Base-by-base conservation (phyloP, 2,329 filamentous ascomycete species). In the Zelopaecilomyces penicillatus region DNA sequence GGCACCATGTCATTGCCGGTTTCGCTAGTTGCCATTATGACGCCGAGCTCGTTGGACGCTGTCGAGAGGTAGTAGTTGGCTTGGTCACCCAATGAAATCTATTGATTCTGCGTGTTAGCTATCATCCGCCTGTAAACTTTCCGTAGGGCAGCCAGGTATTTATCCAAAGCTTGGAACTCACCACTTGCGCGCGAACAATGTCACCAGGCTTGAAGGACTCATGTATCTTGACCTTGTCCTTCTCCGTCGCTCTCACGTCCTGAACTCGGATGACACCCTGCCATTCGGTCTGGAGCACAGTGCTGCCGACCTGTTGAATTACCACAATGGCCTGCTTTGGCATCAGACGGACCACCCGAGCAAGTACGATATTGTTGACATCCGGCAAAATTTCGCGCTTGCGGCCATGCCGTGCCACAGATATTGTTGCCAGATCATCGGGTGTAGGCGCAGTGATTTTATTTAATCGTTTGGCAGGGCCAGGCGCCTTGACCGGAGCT, bases 51-150 rank as follows among this genome's bases (percentile, higher is more conserved):
- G 65, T 98, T 97, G 54, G 80, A 80, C 29, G 89, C 88, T 1
- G 93, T 98, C 28, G 83, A 86, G n/a, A 95, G 75, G 64, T 96
- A 98, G 64, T 97, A 98, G 57, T 87, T 95, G 41, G 85, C 82
- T 68, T 97, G 90, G 61, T 98, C 93, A 33, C 93, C 93, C 10
- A 97, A 68, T 6, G 86, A 93, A 47, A 95, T 93, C 82, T 85
- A 41, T 7, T 43, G 41, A 10, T 30, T 46, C 12, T 50, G 46
- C 32, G 37, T 26, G 36, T 46, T 40, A 49, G 50, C 35, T 41
- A 34, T 5, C 11, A 9, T 7, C 30, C n/a, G 11, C 8, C 10
- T 11, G 19, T 19, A 19, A 19, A 19, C 19, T 19, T 19, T 19
- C 19, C 19, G 19, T 19, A 19, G 5, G 8, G 12, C 19, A 34